phyloP scores from a whole-genome alignment of 2,329 filamentous ascomycete species.

The Botryotinia calthae region DNA sequence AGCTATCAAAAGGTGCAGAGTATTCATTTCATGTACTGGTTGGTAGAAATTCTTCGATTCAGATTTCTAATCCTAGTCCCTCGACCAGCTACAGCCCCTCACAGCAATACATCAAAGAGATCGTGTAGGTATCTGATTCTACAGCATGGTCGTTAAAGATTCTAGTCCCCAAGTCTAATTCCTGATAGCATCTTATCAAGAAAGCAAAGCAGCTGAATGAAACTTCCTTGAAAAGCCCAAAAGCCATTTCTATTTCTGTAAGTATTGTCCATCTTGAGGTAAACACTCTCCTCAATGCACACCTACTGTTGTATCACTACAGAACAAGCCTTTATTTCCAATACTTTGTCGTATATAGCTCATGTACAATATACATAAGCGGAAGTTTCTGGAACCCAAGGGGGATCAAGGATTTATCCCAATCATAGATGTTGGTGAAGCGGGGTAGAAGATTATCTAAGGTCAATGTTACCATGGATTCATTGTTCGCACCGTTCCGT shows the following conservation, averaged over 20 bases:
- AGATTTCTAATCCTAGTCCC: not conserved
- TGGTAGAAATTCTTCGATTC: not conserved
- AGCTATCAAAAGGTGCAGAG: not conserved
- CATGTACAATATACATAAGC: not conserved
- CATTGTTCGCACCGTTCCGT: not conserved
- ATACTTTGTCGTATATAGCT: not conserved
- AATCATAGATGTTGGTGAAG: not conserved
- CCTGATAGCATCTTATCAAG: not conserved
- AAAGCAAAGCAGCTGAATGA: not conserved
- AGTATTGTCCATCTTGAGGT: not conserved
- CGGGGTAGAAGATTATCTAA: conserved; percentile 4
- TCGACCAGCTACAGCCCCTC: not conserved
- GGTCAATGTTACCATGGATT: not conserved
- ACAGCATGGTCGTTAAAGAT: not conserved
- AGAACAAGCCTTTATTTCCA: not conserved
- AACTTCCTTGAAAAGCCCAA: not conserved
- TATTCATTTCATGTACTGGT: not conserved
- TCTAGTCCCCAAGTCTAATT: not conserved
- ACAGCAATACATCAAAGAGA: not conserved
- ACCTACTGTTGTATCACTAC: not conserved
- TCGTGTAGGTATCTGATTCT: not conserved
- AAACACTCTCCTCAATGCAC: not conserved
- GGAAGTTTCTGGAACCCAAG: not conserved
- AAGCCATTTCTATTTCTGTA: not conserved
- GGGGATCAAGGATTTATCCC: not conserved